Percentiles rank a stretch among this genome's conserved stretches.
These are phyloP conservation scores for Colletotrichum chrysophilum DNA, from an alignment of 2,329 filamentous ascomycete species.

Conservation along the genomic window DNA sequence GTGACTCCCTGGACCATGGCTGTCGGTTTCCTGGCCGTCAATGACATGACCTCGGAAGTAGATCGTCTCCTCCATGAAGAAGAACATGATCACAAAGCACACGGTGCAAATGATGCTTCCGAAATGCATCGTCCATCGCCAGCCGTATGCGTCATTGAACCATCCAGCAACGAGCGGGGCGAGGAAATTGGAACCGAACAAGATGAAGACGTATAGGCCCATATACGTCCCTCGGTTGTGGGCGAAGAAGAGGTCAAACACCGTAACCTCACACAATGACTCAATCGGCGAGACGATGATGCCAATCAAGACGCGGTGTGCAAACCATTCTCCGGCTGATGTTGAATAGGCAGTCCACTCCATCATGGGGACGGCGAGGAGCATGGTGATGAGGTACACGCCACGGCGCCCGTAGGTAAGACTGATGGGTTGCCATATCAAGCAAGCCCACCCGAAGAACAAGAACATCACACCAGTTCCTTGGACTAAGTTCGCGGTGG, in stretches of 20 bases:
- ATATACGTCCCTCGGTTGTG: background rate
- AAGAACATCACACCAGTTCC: background rate
- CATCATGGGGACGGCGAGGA: background rate
- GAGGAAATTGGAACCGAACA: background rate
- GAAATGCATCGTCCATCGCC: background rate
- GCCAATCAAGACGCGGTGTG: background rate
- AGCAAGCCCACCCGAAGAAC: background rate
- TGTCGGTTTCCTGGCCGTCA: background rate
- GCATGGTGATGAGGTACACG: background rate
- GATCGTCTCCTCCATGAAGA: background rate
- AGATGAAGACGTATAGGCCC: background rate
- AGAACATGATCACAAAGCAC: background rate
- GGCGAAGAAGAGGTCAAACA: background rate
- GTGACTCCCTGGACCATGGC: background rate
- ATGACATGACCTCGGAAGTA: background rate
- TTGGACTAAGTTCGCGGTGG: background rate
- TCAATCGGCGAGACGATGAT: background rate
- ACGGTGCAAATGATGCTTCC: background rate
- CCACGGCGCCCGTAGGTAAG: background rate
- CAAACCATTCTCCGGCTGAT: background rate
- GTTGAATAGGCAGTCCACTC: background rate
- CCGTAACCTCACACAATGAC: background rate
- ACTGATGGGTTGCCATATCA: background rate
- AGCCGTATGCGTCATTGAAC: background rate
- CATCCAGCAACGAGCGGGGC: background rate